Base-by-base conservation (phyloP, 345 rosid species). In the Nephelium lappaceum region DNA sequence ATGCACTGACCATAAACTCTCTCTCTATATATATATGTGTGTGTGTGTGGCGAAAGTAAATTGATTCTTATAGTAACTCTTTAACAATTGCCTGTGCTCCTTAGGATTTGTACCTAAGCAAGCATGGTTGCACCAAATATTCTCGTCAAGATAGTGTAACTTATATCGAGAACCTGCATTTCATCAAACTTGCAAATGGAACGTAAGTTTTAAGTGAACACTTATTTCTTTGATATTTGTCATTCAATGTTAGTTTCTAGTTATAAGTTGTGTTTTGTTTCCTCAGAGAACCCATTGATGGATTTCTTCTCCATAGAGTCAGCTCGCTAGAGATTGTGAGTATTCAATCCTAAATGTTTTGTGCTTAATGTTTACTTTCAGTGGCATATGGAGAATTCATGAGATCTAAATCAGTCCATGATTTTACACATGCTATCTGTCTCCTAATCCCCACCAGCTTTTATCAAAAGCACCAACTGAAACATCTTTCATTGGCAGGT, bases 251-350 rank as follows among this genome's bases (percentile, higher is more conserved):
- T 55, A 16, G 7, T 38, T n/a, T 57, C 38, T 6, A 27, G 18
- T 71, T 51, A 38, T 39, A 3, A 41, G 18, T 76, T 67, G 49
- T 11, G 55, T 74, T 53, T 53, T 21, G 58, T 62, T 71, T 75
- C 71, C 75, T 67, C 88, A 91, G 94, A 60, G 88, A 84, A 77
- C 78, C 79, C 79, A 86, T 61, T 23, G 85, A 88, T 83, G 93
- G 97, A 55, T 88, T 92, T 83, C 95, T 93, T 84, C 93, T 93
- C 45, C 97, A 92, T 71, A 86, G 90, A 88, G 89, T 94, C 74
- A 77, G 81, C 82, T 76, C 85, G 39, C 81, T 84, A 27, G 91
- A 89, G 78, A 87, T 94, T 81, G 98, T 90, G 84, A 74, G 96
- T 83, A 78, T 36, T 76, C 76, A 11, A 19, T 70, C 42, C 45